A percentile compares a stretch with the other conserved stretches of the same genome.
Conservation (phyloP, 2,329 filamentous ascomycete genomes). For the Cordyceps pruinosa region DNA sequence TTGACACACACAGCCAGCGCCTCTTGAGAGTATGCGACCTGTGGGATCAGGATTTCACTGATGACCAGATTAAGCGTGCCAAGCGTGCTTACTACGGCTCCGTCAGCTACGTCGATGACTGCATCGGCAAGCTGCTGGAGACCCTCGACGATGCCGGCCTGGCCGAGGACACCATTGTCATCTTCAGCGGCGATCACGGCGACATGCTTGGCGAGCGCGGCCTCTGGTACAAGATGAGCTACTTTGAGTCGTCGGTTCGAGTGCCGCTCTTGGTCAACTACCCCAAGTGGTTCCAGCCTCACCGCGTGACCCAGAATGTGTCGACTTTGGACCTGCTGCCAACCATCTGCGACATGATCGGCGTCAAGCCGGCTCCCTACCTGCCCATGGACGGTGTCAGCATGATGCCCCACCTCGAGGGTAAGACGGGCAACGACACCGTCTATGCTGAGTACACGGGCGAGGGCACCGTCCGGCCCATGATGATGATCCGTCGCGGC, state of each 20-base stretch:
- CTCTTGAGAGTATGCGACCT: slow-evolving; percentile 81
- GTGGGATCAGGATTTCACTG: slow-evolving; percentile 74
- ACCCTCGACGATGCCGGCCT: slow-evolving; percentile 74
- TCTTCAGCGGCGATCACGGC: slow-evolving; percentile 90
- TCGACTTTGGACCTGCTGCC: slow-evolving; percentile 87
- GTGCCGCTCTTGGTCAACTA: slow-evolving; percentile 83
- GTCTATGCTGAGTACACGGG: slow-evolving; percentile 95
- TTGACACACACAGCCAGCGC: slow-evolving; percentile 81
- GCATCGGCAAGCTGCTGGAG: slow-evolving; percentile 73
- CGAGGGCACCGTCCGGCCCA: slow-evolving; percentile 79
- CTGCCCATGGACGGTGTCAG: slow-evolving; percentile 84
- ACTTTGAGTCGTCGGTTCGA: slow-evolving; percentile 85
- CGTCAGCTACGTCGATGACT: slow-evolving; percentile 89
- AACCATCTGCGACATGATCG: slow-evolving; percentile 77
- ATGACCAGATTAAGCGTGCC: slow-evolving; percentile 79
- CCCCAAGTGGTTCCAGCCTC: slow-evolving; percentile 67
- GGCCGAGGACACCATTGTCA: slow-evolving; percentile 78
- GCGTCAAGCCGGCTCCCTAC: slow-evolving; percentile 58
- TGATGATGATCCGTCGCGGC: slow-evolving; percentile 90
- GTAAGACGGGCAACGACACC: slow-evolving; percentile 63
- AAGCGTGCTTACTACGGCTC: slow-evolving; percentile 87
- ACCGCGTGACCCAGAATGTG: slow-evolving; percentile 74
- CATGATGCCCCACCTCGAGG: slow-evolving; percentile 69
- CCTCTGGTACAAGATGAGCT: slow-evolving; percentile 97
- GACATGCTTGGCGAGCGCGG: slow-evolving; percentile 93